Base-by-base conservation (phyloP, 73 alveolate genomes). In the Tetrahymena elliotti region DNA sequence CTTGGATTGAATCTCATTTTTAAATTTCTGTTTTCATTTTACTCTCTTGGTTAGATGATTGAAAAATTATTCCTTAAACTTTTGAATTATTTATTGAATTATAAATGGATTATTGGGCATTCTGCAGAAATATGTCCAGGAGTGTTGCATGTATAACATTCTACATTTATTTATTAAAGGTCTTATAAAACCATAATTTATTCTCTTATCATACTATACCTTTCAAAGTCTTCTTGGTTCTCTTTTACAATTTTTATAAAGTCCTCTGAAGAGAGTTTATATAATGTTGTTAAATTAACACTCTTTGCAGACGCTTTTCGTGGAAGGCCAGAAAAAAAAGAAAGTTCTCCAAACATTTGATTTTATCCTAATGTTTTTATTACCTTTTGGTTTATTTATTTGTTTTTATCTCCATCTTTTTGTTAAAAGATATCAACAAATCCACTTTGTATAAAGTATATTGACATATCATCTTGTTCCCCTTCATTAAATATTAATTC, bases 321-420 rank as follows among this genome's bases (percentile, higher is more conserved):
- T 94, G 94, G 93, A 37, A 53, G 47, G 27, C 96, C 96, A 39
- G 96, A 83, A 12, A 83, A 38, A 83, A 94, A 94, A 15, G 96
- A 84, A 35, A 27, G 84, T 24, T 94, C 96, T 31, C 96, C 96
- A 38, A 94, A 94, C 13, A 52, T 38, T 24, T 82, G 83, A 53
- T 93, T 93, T 9, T 94, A 33, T 38, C 84, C 31, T 93, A 94
- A 68, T 24, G 37, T 68, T 31, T 68, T 68, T 4, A 68, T 31
- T 4, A 68, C 34, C 36, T 2, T 68, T 68, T 68, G 6, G n/a
- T 68, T 68, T 4, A 16, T 22, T 68, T 24, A 68, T 31, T 68
- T 68, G n/a, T 68, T 68, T 31, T 68, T 68, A 24, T 68, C 88
- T 4, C 38, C 1, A 24, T 68, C 34, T 18, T 68, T 68, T 1